Percentiles rank a stretch among this genome's conserved stretches.
Evolutionary conservation across 371 early-diverging fungal genomes (phyloP).

Genomic region (Mortierella sp.): DNA sequence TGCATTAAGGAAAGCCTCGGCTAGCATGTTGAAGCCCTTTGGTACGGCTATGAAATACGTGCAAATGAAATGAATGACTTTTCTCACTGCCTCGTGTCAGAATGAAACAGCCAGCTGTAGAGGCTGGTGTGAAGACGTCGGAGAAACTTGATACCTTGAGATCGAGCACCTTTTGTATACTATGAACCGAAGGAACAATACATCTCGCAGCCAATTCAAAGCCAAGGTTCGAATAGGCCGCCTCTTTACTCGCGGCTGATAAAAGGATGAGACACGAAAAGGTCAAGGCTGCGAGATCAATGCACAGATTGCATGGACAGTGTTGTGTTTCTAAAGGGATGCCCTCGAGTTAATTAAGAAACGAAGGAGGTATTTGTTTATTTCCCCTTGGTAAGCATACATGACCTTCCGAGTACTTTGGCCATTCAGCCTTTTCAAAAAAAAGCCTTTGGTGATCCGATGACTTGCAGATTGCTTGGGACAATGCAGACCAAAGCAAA

Average conservation of each 20-base stretch:
- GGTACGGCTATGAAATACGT: not conserved
- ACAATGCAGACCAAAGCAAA: not conserved
- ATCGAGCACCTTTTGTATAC: not conserved
- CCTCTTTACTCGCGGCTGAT: not conserved
- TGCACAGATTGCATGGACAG: not conserved
- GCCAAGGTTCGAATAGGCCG: not conserved
- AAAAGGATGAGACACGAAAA: not conserved
- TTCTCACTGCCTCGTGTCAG: not conserved
- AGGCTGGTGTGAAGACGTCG: not conserved
- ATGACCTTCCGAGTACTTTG: not conserved
- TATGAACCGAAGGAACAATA: not conserved
- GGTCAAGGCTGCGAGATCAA: not conserved
- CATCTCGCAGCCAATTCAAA: not conserved
- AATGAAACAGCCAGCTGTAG: not conserved
- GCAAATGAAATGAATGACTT: not conserved
- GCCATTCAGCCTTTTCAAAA: not conserved
- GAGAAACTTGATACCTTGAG: not conserved
- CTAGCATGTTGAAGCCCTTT: not conserved
- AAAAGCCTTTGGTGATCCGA: not conserved
- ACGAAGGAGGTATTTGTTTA: not conserved
- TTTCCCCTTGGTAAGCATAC: constrained; percentile 11
- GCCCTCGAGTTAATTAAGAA: not conserved
- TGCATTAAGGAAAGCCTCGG: not conserved
- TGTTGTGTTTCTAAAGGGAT: not conserved
- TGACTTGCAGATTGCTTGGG: not conserved